Percentiles rank a stretch among this genome's conserved stretches.
Evolutionary conservation across 805 yeast genomes (phyloP).

Genomic region (Yamadazyma kitorensis): DNA sequence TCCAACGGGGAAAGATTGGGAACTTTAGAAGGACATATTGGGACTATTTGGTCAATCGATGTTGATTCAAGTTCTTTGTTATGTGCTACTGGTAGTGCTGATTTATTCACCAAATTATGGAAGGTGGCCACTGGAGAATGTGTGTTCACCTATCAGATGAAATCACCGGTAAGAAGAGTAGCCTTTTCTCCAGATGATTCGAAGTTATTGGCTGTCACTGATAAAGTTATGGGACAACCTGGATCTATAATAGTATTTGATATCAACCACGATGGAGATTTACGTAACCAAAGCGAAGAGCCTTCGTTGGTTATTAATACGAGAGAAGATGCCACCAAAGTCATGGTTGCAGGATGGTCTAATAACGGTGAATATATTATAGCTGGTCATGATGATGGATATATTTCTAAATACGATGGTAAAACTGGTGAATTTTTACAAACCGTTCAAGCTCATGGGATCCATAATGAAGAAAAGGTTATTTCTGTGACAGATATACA

Average conservation of each 20-base stretch:
- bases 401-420: slow-evolving; percentile 75
- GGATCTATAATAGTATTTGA: slow-evolving; percentile 74
- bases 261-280: slow-evolving; percentile 34
- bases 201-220: slow-evolving; percentile 73
- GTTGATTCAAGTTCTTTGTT: slow-evolving; percentile 66
- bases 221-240: slow-evolving; percentile 85
- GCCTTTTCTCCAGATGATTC: slow-evolving; percentile 76
- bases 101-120: slow-evolving; percentile 84
- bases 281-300: slow-evolving; percentile 40
- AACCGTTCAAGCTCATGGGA: slow-evolving; percentile 67
- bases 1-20: slow-evolving; percentile 96
- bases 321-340: slow-evolving; percentile 56
- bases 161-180: slow-evolving; percentile 88
- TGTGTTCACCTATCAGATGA: slow-evolving; percentile 66
- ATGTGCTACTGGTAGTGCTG: slow-evolving; percentile 89
- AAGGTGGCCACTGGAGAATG: slow-evolving; percentile 73
- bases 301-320: slow-evolving; percentile 63
- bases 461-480: slow-evolving; percentile 45
- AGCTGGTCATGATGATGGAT: slow-evolving; percentile 88
- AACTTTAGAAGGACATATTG: slow-evolving; percentile 77
- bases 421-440: slow-evolving; percentile 66
- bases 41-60: slow-evolving; percentile 95
- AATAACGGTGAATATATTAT: slow-evolving; percentile 70
- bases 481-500: slow-evolving; percentile 78
- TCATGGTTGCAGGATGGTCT: slow-evolving; percentile 85